Evolutionary conservation across 352 stramenopile species (phyloP), one percentile per base, ranked within the genome.

Genomic region (Salisapilia sapeloensis): DNA sequence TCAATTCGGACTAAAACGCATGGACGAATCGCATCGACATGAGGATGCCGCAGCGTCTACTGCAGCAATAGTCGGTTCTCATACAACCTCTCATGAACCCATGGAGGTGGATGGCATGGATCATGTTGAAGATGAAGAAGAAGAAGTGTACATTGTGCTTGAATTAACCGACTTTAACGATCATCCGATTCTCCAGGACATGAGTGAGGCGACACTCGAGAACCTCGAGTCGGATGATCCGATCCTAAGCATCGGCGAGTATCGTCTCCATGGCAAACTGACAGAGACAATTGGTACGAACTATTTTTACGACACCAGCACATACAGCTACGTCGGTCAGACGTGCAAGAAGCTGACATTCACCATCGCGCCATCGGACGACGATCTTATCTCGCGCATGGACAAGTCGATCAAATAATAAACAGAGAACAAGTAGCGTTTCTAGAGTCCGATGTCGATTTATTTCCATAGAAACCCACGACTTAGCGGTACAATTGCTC

Each of bases 401-500:
- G 26, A 31, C 10, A 16, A 6, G 9, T 7, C 26, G 26, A 31
- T 16, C n/a, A n/a, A n/a, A n/a, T n/a, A n/a, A n/a, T n/a, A n/a
- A n/a, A n/a, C n/a, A n/a, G n/a, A n/a, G n/a, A n/a, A n/a, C n/a
- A n/a, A n/a, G n/a, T n/a, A 30, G 14, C 23, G 23, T 13, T 30
- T 35, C 23, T 13, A 35, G 10, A 10, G 14, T 29, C 10, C 23
- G 10, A 12, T 35, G 10, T 29, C 14, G 10, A 12, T 30, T 13
- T 13, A 12, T 35, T 13, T 13, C 23, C 29, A 35, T 10, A 30
- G 24, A 28, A 12, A 12, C 13, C 10, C 10, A 10, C 10, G 10
- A 10, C 29, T 93, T 94, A 99, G 75, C 94, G 90, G 70, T 99
- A 99, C 45, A 97, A 77, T 60, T 98, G 93, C 61, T 99, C 95